These are phyloP conservation scores for Ilex asprella DNA, from an alignment of 257 asterid genomes.

Conservation along the genomic window DNA sequence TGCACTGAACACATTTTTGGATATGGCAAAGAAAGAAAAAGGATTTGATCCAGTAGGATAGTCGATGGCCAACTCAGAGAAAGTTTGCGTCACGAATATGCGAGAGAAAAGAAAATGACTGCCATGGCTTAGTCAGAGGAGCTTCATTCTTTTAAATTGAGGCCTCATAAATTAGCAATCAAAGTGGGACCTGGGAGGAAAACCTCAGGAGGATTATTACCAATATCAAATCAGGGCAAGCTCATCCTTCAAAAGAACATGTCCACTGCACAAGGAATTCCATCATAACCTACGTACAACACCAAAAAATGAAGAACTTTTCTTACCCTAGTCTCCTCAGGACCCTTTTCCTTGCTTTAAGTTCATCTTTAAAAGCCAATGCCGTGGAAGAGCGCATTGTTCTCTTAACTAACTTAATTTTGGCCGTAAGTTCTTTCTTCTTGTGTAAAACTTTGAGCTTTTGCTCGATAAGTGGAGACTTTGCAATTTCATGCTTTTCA, in stretches of 20 bases:
- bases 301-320: slow-evolving; percentile 9
- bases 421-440: slow-evolving; percentile 79
- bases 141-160: too few relatives aligned
- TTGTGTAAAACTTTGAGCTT: slow-evolving; percentile 72
- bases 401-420: slow-evolving; percentile 74
- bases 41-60: too few relatives aligned
- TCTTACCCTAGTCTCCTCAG: slow-evolving; percentile 86
- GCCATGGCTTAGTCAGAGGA: too few relatives aligned
- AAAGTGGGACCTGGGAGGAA: background rate
- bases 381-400: slow-evolving; percentile 68
- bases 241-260: slow-evolving; percentile 4
- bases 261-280: slow-evolving; percentile 1
- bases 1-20: too few relatives aligned
- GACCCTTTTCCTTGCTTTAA: slow-evolving; percentile 88
- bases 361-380: slow-evolving; percentile 96
- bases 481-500: slow-evolving; percentile 78
- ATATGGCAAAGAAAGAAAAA: too few relatives aligned
- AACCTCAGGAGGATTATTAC: background rate
- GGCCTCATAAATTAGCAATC: too few relatives aligned
- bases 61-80: too few relatives aligned
- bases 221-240: background rate
- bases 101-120: too few relatives aligned
- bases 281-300: slow-evolving; percentile 1
- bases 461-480: slow-evolving; percentile 79
- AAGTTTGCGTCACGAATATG: too few relatives aligned